phyloP scores from a whole-genome alignment of 495 filamentous ascomycete genomes.

The Lophiotrema nucula region DNA sequence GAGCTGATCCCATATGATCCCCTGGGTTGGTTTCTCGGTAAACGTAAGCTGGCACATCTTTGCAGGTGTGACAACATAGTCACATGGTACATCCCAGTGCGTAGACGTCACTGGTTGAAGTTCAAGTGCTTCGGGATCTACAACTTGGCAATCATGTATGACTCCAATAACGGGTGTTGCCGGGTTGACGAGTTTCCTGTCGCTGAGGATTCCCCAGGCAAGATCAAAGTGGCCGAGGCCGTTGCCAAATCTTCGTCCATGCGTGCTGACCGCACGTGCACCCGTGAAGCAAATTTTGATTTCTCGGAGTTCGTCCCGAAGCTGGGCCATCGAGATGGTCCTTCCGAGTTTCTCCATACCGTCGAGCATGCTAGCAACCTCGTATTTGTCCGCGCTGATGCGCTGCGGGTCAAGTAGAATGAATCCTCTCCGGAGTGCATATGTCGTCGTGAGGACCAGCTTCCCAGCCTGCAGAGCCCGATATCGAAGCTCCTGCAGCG shows the following conservation, averaged over 20 bases:
- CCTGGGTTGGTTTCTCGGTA: not conserved
- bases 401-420: conserved; percentile 17
- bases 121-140: not conserved
- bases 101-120: not conserved
- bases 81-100: conserved; percentile 1
- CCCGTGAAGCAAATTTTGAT: conserved; percentile 16
- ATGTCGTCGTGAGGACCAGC: conserved; percentile 11
- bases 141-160: conserved; percentile 13
- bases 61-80: conserved; percentile 12
- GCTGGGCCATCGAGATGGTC: conserved; percentile 2
- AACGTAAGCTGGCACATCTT: not conserved
- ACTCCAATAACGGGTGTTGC: conserved; percentile 11
- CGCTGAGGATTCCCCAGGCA: conserved; percentile 13
- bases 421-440: conserved; percentile 21
- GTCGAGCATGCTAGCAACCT: conserved; percentile 16
- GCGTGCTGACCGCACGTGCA: not conserved
- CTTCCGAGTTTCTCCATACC: conserved; percentile 22
- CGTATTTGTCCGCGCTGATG: conserved; percentile 4
- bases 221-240: conserved; percentile 8
- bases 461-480: conserved; percentile 21
- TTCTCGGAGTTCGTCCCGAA: conserved; percentile 2
- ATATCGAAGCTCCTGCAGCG: conserved; percentile 13
- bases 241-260: not conserved
- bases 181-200: not conserved
- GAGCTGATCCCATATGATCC: conserved; percentile 2